Evolutionary conservation across 2,329 filamentous ascomycete species (phyloP).

Genomic region (Penicillium vulpinum): DNA sequence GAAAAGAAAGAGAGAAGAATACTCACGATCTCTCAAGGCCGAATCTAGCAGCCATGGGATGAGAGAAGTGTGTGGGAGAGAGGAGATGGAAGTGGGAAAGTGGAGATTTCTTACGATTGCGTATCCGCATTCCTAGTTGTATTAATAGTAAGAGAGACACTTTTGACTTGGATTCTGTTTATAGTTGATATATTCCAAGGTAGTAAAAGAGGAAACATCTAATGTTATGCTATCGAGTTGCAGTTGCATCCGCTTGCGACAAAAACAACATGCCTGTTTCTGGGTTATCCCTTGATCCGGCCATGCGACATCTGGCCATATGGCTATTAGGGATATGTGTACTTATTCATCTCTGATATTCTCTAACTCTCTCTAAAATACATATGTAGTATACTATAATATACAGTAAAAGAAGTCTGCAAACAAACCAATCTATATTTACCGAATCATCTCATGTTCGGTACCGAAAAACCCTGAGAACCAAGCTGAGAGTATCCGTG

Average conservation of each 20-base stretch:
- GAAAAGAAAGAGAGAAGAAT: constrained; percentile 13
- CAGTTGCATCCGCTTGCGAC: constrained; percentile 1
- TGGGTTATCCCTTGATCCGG: constrained; percentile 5
- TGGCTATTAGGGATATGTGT: neutral
- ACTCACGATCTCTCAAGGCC: constrained; percentile 15
- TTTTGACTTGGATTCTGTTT: neutral
- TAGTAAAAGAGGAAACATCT: no score
- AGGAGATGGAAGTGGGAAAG: constrained; percentile 28
- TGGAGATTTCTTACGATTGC: constrained; percentile 26
- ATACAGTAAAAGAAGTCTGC: no score
- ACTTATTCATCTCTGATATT: no score
- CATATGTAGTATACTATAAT: no score
- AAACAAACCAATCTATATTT: no score
- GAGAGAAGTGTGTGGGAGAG: constrained; percentile 23
- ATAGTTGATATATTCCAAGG: no score
- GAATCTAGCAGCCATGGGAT: constrained; percentile 30
- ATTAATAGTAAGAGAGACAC: constrained; percentile 10
- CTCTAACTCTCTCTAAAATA: neutral
- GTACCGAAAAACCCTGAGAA: neutral
- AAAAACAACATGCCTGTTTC: constrained; percentile 4
- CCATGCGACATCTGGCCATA: neutral
- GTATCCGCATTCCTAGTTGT: constrained; percentile 14
- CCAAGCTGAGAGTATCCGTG: neutral
- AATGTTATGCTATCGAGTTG: neutral
- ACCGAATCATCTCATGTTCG: no score